A percentile compares a stretch with the other conserved stretches of the same genome.
phyloP scores from a whole-genome alignment of 768 basidiomycete genomes.

The Termitomyces titanicus region DNA sequence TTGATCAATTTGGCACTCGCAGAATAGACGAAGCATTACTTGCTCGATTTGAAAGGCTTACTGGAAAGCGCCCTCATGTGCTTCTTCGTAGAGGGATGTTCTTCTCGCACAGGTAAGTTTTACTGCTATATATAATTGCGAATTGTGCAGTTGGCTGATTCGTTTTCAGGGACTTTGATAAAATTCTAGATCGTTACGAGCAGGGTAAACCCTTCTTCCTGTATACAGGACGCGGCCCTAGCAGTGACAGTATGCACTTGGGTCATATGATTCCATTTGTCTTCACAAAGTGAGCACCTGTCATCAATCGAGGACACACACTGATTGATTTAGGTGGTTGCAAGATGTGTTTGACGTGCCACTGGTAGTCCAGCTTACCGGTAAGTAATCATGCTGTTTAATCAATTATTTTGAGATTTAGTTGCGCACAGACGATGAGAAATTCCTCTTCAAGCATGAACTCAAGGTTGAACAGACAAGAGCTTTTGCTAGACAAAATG shows the following conservation, averaged over 20 bases:
- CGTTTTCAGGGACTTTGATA: conserved; percentile 75
- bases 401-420: neutral
- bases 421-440: conserved; percentile 79
- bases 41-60: conserved; percentile 86
- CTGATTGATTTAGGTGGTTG: conserved; percentile 65
- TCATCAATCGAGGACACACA: neutral
- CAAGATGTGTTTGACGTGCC: conserved; percentile 96
- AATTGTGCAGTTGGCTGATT: neutral
- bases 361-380: conserved; percentile 92
- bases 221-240: conserved; percentile 96
- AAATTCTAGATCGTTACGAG: conserved; percentile 92
- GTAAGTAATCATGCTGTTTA: conserved; percentile 31
- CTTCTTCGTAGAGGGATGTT: conserved; percentile 91
- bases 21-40: conserved; percentile 73
- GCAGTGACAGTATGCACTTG: conserved; percentile 94
- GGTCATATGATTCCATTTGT: conserved; percentile 97
- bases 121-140: neutral
- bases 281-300: conserved; percentile 80
- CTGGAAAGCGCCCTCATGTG: conserved; percentile 84
- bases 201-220: conserved; percentile 97
- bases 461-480: conserved; percentile 87
- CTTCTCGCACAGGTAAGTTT: conserved; percentile 89
- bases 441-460: conserved; percentile 96
- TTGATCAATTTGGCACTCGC: conserved; percentile 91
- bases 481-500: conserved; percentile 78